Evolutionary conservation across 2,329 filamentous ascomycete genomes (phyloP).

Genomic region (Leptographium lundbergii): DNA sequence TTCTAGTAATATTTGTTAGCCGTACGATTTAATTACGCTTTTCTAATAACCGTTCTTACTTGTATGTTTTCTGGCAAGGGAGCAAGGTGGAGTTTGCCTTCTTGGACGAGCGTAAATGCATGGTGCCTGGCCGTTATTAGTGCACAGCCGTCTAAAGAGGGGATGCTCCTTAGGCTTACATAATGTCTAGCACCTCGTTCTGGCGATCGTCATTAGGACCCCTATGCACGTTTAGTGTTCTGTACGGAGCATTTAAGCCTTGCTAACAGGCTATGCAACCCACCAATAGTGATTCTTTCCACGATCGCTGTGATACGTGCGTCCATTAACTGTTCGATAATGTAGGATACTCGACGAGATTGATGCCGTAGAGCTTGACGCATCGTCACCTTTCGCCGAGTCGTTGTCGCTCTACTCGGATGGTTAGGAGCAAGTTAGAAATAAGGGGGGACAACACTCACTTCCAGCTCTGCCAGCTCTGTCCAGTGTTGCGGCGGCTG

Average conservation of each 20-base stretch:
- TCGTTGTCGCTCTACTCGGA: background rate
- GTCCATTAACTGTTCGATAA: background rate
- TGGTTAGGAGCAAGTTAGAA: too few species aligned
- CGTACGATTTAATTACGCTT: too few species aligned
- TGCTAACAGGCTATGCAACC: background rate
- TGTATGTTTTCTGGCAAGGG: conserved; percentile 13
- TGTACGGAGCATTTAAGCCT: too few species aligned
- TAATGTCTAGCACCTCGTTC: conserved; percentile 19
- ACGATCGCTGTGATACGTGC: background rate
- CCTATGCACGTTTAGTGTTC: background rate
- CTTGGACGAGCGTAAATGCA: conserved; percentile 13
- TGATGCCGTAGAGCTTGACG: background rate
- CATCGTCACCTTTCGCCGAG: background rate
- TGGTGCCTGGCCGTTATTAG: conserved; percentile 14
- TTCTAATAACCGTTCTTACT: background rate
- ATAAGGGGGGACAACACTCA: too few species aligned
- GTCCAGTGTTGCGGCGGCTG: too few species aligned
- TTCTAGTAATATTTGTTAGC: background rate
- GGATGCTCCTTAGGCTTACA: conserved; percentile 5
- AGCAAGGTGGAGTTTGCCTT: conserved; percentile 15
- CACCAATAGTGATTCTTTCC: background rate
- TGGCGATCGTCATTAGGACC: conserved; percentile 19
- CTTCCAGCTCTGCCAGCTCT: too few species aligned
- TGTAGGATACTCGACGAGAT: background rate
- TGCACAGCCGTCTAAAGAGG: too few species aligned